Base-by-base conservation (phyloP, 2,329 filamentous ascomycete genomes). In the Cordyceps pruinosa region DNA sequence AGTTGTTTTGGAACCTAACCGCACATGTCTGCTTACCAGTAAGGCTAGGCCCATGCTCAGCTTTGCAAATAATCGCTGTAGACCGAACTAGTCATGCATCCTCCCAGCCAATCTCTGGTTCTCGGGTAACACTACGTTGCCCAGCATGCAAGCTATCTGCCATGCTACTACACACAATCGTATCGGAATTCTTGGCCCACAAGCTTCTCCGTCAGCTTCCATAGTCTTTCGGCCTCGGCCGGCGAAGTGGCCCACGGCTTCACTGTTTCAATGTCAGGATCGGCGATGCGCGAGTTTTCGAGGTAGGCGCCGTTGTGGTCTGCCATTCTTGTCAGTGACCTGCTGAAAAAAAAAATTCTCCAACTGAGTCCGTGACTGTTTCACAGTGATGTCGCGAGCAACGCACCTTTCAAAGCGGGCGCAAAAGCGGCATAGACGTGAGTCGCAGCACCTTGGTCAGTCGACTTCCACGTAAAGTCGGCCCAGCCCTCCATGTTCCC, bases 171-270 rank as follows among this genome's bases (percentile, higher is more conserved):
- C 3, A 37, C 17, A 12, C 39, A 70, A n/a, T n/a, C n/a, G n/a
- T 67, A 68, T 7, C 54, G 53, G 60, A 77, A 77, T 56, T 70
- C 66, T 56, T 77, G 67, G 0, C 67, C 69, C n/a, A 78, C 75
- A 49, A 78, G 61, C 61, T 73, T 64, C 66, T 77, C 74, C n/a
- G 73, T 77, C 47, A 77, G 44, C 44, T 68, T 67, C 77, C 77
- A 80, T 37, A 78, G 63, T 64, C 63, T 74, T 58, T 74, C 71
- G 0, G 77, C 75, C 49, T 71, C 69, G 8, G 70, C 17, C 2
- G 58, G 15, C 45, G 65, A 68, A n/a, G 66, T 68, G 1, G 61
- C 70, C 68, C 69, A 70, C 12, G 67, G 61, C 46, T 62, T 66
- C 35, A 68, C 58, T 0, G 62, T 65, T 25, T 72, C 65, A 7